phyloP scores from a whole-genome alignment of 768 basidiomycete genomes.

The Auricularia sp. region DNA sequence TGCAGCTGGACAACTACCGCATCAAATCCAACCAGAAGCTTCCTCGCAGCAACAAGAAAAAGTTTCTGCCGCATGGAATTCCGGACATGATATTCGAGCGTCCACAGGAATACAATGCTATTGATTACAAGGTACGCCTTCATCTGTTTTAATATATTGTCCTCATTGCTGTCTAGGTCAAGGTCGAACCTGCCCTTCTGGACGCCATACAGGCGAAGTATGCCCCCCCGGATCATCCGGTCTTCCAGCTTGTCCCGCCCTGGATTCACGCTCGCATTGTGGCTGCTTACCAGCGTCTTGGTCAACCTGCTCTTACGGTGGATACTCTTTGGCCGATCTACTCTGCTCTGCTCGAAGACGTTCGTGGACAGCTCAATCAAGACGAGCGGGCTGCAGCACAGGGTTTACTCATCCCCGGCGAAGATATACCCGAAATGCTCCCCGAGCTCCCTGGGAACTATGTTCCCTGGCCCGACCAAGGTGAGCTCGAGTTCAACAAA shows the following conservation, averaged over 20 bases:
- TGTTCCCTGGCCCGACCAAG: background rate
- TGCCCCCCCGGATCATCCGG: constrained; percentile 22
- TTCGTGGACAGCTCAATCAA: background rate
- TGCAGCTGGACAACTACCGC: constrained; percentile 24
- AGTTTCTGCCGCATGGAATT: constrained; percentile 30
- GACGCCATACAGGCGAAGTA: constrained; percentile 16
- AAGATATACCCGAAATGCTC: background rate
- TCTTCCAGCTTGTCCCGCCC: constrained; percentile 27
- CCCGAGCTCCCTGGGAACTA: background rate
- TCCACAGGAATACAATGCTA: constrained; percentile 18
- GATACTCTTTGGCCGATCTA: constrained; percentile 16
- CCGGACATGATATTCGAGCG: constrained; percentile 24
- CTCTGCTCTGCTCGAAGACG: background rate
- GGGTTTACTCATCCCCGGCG: background rate
- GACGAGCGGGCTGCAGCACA: background rate
- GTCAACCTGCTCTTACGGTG: constrained; percentile 14
- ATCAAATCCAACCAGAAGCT: constrained; percentile 13
- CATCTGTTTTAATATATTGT: background rate
- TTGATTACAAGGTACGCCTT: constrained; percentile 26
- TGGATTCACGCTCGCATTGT: constrained; percentile 17
- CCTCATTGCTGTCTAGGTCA: constrained; percentile 10
- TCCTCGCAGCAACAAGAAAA: constrained; percentile 21
- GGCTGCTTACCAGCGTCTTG: constrained; percentile 14
- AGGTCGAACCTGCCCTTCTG: constrained; percentile 10
- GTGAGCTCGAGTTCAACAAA: background rate